Base-by-base conservation (phyloP, 495 filamentous ascomycete genomes). In the Xylaria palmicola region DNA sequence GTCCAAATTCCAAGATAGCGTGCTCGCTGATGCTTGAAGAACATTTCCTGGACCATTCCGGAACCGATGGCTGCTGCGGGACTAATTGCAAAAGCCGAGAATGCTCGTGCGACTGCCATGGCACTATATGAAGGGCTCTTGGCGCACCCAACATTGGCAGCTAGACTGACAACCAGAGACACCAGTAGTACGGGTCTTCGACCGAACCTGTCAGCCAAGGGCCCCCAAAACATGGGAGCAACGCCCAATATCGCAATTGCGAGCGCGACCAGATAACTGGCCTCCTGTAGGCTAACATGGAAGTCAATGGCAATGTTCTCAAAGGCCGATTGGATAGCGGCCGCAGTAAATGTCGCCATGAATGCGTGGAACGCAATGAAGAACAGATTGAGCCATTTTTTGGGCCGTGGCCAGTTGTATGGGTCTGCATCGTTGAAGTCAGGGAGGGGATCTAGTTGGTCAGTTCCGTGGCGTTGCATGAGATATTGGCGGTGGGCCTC, bases 281-380 rank as follows among this genome's bases (percentile, higher is more conserved):
- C 76, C 13, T 63, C 60, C 53, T 77, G 76, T 8, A 85, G 39
- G 20, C 65, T 63, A 17, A 79, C 64, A 2, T 67, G 68, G 6
- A 82, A 68, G 9, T 81, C 76, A 8, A 67, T 64, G 24, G 79
- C 70, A 22, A 84, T 79, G 19, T 69, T 55, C 20, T 77, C 75
- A 69, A 78, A 85, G 30, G 80, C 81, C 1, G 82, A 80, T 45
- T 83, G 83, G 55, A 84, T 83, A 30, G 58, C 69, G 0, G 81
- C 77, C 4, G 83, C 83, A 29, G 72, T 81, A 68, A 86, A 84
- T 26, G 83, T 85, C 19, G 77, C 73, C 80, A 85, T 84, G 58
- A 74, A 77, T 7, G 81, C 82, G 57, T 85, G 81, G 61, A 84
- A 82, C 0, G 81, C 77, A 17, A 85, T 78, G 44, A 85, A 72